Evolutionary conservation across 2,329 filamentous ascomycete species (phyloP).

Genomic region (Aspergillus cejpii): DNA sequence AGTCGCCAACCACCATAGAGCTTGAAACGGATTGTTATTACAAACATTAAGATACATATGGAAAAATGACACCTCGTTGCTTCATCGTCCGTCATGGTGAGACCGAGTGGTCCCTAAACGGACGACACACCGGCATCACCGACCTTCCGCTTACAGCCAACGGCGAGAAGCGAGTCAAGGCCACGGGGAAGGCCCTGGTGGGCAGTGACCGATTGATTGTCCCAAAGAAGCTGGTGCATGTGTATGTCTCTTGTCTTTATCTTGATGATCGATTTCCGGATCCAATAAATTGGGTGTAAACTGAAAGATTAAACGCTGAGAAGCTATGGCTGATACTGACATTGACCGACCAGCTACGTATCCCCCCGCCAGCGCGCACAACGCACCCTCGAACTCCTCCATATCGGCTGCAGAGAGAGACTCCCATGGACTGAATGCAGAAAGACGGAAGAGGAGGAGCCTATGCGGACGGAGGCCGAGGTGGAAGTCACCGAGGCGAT

Average conservation of each 20-base stretch:
- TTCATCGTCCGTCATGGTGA: constrained; percentile 87
- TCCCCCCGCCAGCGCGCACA: constrained; percentile 80
- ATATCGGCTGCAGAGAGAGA: constrained; percentile 60
- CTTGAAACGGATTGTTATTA: too few species aligned
- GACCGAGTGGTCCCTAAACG: constrained; percentile 89
- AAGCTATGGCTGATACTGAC: not conserved
- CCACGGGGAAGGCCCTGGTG: constrained; percentile 76
- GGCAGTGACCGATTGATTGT: constrained; percentile 80
- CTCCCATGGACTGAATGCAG: constrained; percentile 59
- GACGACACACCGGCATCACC: constrained; percentile 74
- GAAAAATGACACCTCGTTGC: constrained; percentile 57
- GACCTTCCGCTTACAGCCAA: constrained; percentile 79
- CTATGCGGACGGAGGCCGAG: constrained; percentile 50
- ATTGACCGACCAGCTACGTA: constrained; percentile 55
- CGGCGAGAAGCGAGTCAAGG: constrained; percentile 67
- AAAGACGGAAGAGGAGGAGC: constrained; percentile 29
- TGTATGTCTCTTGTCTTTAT: constrained; percentile 52
- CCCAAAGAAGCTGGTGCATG: constrained; percentile 70
- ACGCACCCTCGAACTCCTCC: constrained; percentile 80
- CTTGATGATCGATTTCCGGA: not conserved
- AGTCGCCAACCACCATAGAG: too few species aligned
- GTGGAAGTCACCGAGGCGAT: constrained; percentile 66
- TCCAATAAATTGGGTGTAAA: not conserved
- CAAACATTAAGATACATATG: too few species aligned
- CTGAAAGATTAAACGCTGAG: not conserved